Conservation (phyloP, 2,329 filamentous ascomycete genomes). For the Mycosphaerella sp. region DNA sequence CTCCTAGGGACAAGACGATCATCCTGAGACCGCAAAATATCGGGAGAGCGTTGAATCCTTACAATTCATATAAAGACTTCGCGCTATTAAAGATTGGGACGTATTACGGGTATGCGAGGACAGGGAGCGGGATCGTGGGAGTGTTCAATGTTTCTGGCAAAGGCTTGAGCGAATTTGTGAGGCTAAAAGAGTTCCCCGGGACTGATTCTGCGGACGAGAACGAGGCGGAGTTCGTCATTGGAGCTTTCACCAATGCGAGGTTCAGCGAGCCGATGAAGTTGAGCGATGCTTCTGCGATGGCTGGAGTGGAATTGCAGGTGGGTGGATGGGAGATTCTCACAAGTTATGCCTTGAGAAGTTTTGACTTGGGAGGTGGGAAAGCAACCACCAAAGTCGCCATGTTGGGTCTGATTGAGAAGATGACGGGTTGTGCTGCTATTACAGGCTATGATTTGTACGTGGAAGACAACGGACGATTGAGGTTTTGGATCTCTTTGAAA, state of each 20-base stretch:
- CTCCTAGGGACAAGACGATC: conserved; percentile 64
- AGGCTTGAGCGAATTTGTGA: conserved; percentile 60
- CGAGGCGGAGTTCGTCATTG: conserved; percentile 58
- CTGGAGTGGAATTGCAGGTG: conserved; percentile 57
- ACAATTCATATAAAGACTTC: conserved; percentile 67
- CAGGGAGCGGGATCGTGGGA: conserved; percentile 70
- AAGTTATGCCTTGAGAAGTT: conserved; percentile 59
- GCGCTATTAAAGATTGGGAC: conserved; percentile 69
- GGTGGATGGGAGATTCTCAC: conserved; percentile 53
- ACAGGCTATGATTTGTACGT: conserved; percentile 55
- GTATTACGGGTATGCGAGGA: conserved; percentile 62
- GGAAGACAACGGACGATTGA: conserved; percentile 54
- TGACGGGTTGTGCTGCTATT: conserved; percentile 80
- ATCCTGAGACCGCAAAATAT: conserved; percentile 72
- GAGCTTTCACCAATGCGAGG: conserved; percentile 61
- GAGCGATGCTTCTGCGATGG: conserved; percentile 44
- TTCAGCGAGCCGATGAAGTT: conserved; percentile 46
- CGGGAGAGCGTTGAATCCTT: conserved; percentile 66
- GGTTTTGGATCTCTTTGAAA: conserved; percentile 65
- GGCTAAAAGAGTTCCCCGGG: conserved; percentile 67
- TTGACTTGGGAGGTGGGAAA: conserved; percentile 35
- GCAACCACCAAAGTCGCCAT: conserved; percentile 54
- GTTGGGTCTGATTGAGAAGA: conserved; percentile 75
- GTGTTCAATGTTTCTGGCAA: conserved; percentile 72
- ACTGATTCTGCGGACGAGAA: conserved; percentile 41